Evolutionary conservation across 768 basidiomycete species (phyloP).

Genomic region (Pleurotus tuber-regium): DNA sequence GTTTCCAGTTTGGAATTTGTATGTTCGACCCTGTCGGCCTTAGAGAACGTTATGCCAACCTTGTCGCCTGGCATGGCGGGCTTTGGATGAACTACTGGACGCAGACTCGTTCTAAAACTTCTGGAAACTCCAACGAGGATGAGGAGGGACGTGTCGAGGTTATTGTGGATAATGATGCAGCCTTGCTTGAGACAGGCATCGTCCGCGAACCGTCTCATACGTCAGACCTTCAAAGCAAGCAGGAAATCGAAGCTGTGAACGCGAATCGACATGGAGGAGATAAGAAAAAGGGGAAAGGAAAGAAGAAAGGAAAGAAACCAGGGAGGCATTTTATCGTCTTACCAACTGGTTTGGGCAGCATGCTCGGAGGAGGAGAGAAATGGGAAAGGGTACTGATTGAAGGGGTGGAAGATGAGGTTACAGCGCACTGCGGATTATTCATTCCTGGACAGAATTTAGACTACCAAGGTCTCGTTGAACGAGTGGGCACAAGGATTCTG

Average conservation of each 20-base stretch:
- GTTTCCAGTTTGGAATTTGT: conserved; percentile 54
- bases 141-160: conserved; percentile 17
- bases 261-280: too few species aligned
- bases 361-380: conserved; percentile 39
- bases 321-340: conserved; percentile 51
- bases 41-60: conserved; percentile 42
- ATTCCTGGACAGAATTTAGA: conserved; percentile 47
- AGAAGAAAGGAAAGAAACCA: conserved; percentile 22
- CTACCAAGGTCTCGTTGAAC: conserved; percentile 47
- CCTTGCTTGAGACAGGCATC: conserved; percentile 23
- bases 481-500: conserved; percentile 38
- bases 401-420: conserved; percentile 54
- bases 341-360: conserved; percentile 40
- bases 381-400: conserved; percentile 53
- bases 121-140: conserved; percentile 10
- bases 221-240: conserved; percentile 13
- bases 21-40: conserved; percentile 57
- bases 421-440: conserved; percentile 54
- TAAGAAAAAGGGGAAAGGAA: conserved; percentile 20
- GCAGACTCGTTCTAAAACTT: conserved; percentile 30
- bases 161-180: conserved; percentile 15
- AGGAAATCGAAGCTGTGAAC: conserved; percentile 16
- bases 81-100: conserved; percentile 64
- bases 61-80: conserved; percentile 50
- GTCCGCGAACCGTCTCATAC: neutral